These are phyloP conservation scores for Botrytis pseudocinerea DNA, from an alignment of 2,329 filamentous ascomycete species.

Conservation along the genomic window DNA sequence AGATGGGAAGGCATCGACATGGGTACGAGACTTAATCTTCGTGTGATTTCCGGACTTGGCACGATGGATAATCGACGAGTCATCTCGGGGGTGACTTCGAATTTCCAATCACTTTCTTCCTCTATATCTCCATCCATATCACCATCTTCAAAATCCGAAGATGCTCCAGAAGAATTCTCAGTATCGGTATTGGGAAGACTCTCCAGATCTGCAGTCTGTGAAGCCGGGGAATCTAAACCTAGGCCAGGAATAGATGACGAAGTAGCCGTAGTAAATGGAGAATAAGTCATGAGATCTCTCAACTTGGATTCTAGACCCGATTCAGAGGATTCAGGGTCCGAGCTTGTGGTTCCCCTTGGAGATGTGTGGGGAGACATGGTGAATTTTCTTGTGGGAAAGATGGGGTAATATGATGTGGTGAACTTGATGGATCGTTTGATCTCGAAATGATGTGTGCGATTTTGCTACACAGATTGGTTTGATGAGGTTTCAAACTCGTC, in stretches of 20 bases:
- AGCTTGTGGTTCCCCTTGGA: constrained; percentile 1
- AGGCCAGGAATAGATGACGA: neutral
- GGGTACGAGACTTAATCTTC: constrained; percentile 25
- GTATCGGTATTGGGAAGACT: constrained; percentile 33
- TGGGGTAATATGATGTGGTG: neutral
- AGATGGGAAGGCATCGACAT: constrained; percentile 6
- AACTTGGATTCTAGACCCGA: constrained; percentile 10
- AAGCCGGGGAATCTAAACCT: constrained; percentile 21
- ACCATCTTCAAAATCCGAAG: constrained; percentile 13
- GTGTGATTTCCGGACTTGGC: constrained; percentile 30
- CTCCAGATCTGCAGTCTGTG: constrained; percentile 26
- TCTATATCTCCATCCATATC: constrained; percentile 3
- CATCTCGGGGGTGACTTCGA: constrained; percentile 22
- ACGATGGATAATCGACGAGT: constrained; percentile 22
- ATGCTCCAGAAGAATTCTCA: constrained; percentile 26
- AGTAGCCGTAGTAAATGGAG: constrained; percentile 1
- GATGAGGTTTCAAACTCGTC: neutral
- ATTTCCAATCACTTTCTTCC: constrained; percentile 1
- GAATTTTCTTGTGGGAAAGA: neutral
- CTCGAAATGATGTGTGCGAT: neutral
- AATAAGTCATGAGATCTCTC: constrained; percentile 8
- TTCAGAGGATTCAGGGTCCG: neutral
- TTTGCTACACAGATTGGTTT: constrained; percentile 1
- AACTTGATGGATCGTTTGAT: neutral
- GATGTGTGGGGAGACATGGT: constrained; percentile 18